phyloP scores from a whole-genome alignment of 1,284 basidiomycete genomes.

The Ustanciosporium gigantosporum region DNA sequence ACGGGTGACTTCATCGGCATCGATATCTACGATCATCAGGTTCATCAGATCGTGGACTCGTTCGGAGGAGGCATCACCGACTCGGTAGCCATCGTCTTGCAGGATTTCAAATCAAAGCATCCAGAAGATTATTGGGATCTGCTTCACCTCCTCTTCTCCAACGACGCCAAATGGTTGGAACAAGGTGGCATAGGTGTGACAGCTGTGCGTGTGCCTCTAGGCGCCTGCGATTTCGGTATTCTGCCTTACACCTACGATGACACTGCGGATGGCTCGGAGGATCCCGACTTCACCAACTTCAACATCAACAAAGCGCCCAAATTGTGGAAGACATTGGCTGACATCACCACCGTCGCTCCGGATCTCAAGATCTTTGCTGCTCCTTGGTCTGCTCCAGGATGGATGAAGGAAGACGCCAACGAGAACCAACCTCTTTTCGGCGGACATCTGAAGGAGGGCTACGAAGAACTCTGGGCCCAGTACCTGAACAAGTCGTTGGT shows the following conservation, averaged over 20 bases:
- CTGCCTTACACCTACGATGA: slow-evolving; percentile 45
- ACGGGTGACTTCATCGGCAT: slow-evolving; percentile 12
- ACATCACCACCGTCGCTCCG: slow-evolving; percentile 28
- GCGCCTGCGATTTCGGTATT: slow-evolving; percentile 41
- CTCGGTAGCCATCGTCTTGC: slow-evolving; percentile 38
- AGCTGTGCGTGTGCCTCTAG: slow-evolving; percentile 36
- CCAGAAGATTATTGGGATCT: slow-evolving; percentile 39
- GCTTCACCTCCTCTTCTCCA: slow-evolving; percentile 37
- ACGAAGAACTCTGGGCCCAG: slow-evolving; percentile 28
- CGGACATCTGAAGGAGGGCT: slow-evolving; percentile 25
- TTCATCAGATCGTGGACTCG: slow-evolving; percentile 28
- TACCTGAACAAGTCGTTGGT: slow-evolving; percentile 33
- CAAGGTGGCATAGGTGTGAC: slow-evolving; percentile 38
- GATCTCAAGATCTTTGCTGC: slow-evolving; percentile 27
- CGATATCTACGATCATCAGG: slow-evolving; percentile 17
- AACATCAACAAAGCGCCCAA: slow-evolving; percentile 45
- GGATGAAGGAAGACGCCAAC: slow-evolving; percentile 44
- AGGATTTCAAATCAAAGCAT: slow-evolving; percentile 35
- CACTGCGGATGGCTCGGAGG: slow-evolving; percentile 34
- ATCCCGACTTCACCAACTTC: slow-evolving; percentile 28
- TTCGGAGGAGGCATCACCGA: slow-evolving; percentile 45
- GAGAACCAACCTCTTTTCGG: slow-evolving; percentile 25
- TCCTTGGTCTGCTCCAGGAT: slow-evolving; percentile 43
- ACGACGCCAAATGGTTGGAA: slow-evolving; percentile 16
- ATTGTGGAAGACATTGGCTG: slow-evolving; percentile 33